Evolutionary conservation across 352 stramenopile genomes (phyloP).

Genomic region (Globisporangium spiculum): DNA sequence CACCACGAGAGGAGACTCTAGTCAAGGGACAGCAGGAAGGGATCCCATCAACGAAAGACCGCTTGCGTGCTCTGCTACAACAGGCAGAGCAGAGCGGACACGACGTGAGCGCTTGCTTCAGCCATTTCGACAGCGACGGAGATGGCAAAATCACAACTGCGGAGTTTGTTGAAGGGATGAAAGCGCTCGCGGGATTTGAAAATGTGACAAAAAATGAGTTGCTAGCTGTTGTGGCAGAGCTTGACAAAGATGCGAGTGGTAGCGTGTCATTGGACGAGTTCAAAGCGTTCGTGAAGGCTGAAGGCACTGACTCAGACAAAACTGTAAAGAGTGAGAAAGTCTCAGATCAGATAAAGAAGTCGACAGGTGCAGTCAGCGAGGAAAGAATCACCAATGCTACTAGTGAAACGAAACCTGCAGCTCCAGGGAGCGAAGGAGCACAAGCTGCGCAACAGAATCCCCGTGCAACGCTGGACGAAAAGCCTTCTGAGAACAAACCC

Average conservation of each 20-base stretch:
- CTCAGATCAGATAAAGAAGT: not conserved
- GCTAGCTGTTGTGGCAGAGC: conserved; percentile 29
- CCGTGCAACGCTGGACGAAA: not conserved
- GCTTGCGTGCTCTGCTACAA: conserved; percentile 26
- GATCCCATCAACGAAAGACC: not conserved
- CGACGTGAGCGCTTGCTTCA: conserved; percentile 48
- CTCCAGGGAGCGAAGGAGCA: not conserved
- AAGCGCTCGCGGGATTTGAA: conserved; percentile 46
- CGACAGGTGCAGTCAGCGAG: not conserved
- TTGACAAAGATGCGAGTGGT: conserved; percentile 50
- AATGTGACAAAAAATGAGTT: conserved; percentile 39
- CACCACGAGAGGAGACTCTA: not conserved
- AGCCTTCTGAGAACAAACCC: not conserved
- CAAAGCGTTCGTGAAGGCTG: conserved; percentile 31
- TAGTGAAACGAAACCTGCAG: not conserved
- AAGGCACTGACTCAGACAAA: not conserved
- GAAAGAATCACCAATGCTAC: not conserved
- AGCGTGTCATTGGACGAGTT: conserved; percentile 68
- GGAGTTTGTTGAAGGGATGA: conserved; percentile 56
- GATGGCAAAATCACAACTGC: conserved; percentile 49
- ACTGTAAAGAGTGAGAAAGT: not conserved
- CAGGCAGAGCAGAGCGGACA: conserved; percentile 45
- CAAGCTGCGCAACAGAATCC: not conserved
- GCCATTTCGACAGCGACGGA: conserved; percentile 69
- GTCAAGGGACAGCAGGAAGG: not conserved